These are phyloP conservation scores for Colletotrichum viniferum DNA, from an alignment of 2,329 filamentous ascomycete genomes.

Conservation along the genomic window DNA sequence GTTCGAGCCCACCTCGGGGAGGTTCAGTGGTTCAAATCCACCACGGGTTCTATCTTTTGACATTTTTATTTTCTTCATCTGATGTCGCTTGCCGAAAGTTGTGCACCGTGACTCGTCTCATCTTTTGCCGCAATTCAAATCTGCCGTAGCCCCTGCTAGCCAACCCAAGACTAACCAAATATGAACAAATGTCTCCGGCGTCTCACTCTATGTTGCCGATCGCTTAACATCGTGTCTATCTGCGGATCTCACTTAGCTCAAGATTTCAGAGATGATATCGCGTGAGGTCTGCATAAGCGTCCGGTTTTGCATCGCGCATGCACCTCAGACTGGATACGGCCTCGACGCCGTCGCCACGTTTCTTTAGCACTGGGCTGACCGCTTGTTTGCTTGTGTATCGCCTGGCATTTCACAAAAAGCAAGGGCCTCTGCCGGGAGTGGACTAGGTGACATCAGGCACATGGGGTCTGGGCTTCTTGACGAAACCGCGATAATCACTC, in stretches of 20 bases:
- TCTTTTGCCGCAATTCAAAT: not conserved
- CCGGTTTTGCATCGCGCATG: not conserved
- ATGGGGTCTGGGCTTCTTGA: not conserved
- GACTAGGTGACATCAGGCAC: not conserved
- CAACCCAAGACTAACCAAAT: not conserved
- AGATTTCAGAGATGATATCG: not conserved
- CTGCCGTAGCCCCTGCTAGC: not conserved
- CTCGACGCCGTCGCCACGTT: not conserved
- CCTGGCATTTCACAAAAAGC: not conserved
- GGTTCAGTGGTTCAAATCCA: conserved; percentile 2
- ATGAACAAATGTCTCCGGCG: not conserved
- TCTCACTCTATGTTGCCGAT: not conserved
- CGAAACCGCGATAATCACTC: not conserved
- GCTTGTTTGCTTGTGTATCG: not conserved
- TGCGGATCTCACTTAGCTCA: not conserved
- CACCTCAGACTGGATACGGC: not conserved
- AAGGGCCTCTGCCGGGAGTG: not conserved
- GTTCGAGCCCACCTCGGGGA: conserved; percentile 23
- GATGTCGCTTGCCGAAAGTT: not conserved
- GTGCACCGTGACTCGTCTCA: not conserved
- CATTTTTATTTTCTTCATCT: not conserved
- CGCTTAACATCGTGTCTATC: not conserved
- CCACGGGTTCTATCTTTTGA: not conserved
- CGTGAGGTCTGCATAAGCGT: not conserved
- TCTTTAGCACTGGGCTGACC: not conserved